A percentile compares a stretch with the other conserved stretches of the same genome.
Conservation (phyloP, 768 basidiomycete species). For the Boletus vinaceobasis region DNA sequence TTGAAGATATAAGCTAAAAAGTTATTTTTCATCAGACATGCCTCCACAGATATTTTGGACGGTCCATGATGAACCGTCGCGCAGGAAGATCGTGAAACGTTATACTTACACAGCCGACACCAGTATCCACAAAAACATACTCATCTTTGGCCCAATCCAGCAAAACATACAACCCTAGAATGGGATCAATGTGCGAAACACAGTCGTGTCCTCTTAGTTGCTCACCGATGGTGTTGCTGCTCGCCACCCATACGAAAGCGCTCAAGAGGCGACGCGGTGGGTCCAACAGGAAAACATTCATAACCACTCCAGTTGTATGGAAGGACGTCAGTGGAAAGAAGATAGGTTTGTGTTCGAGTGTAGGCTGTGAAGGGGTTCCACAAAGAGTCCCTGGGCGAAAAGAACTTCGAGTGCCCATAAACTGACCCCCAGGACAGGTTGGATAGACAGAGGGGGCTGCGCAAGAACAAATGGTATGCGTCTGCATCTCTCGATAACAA, state of each 20-base stretch:
- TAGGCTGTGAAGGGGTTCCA: conserved; percentile 11
- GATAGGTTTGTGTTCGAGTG: conserved; percentile 34
- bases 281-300: conserved; percentile 76
- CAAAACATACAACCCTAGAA: conserved; percentile 59
- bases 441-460: conserved; percentile 3
- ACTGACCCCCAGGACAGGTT: conserved; percentile 4
- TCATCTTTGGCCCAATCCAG: conserved; percentile 63
- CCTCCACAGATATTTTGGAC: neutral
- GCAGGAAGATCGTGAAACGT: neutral
- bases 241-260: conserved; percentile 67
- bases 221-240: conserved; percentile 35
- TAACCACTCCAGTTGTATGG: conserved; percentile 62
- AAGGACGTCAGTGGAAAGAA: conserved; percentile 64
- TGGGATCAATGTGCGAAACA: conserved; percentile 14
- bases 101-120: conserved; percentile 64
- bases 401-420: neutral
- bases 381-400: conserved; percentile 8
- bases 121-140: conserved; percentile 72
- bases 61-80: conserved; percentile 3
- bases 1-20: conserved; percentile 57
- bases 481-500: conserved; percentile 13
- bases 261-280: conserved; percentile 57
- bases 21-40: neutral
- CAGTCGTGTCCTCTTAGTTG: neutral
- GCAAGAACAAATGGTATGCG: conserved; percentile 1